Conservation (phyloP, 1,284 basidiomycete species). For the Sporisorium exsertum region DNA sequence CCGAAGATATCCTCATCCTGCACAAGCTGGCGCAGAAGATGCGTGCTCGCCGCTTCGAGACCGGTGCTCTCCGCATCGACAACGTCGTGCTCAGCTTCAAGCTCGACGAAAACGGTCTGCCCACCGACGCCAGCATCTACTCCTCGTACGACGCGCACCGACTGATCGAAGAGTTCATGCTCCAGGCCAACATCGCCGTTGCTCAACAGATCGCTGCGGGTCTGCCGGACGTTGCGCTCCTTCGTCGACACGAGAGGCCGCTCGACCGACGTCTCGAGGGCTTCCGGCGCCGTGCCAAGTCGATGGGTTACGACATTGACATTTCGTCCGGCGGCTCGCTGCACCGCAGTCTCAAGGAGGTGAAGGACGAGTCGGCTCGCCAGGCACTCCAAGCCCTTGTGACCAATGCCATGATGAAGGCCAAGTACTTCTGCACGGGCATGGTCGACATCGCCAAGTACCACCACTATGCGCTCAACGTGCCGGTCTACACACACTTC, state of each 20-base stretch:
- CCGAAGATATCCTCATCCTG: constrained; percentile 81
- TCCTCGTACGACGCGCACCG: constrained; percentile 80
- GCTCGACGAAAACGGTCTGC: constrained; percentile 84
- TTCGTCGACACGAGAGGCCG: constrained; percentile 92
- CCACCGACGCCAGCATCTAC: constrained; percentile 81
- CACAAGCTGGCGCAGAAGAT: constrained; percentile 77
- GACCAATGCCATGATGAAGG: constrained; percentile 87
- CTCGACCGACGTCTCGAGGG: constrained; percentile 76
- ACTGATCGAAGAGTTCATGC: constrained; percentile 96
- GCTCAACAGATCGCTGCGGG: constrained; percentile 93
- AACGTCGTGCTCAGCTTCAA: constrained; percentile 81
- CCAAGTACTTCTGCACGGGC: constrained; percentile 98
- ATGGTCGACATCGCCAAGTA: constrained; percentile 99
- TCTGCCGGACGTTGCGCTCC: constrained; percentile 91
- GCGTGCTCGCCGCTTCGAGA: constrained; percentile 80
- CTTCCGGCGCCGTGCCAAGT: constrained; percentile 72
- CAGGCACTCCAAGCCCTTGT: constrained; percentile 83
- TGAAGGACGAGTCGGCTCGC: constrained; percentile 75
- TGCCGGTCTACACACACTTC: constrained; percentile 96
- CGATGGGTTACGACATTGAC: constrained; percentile 84
- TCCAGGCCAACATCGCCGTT: constrained; percentile 88
- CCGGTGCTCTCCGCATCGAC: constrained; percentile 82
- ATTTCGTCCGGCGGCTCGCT: constrained; percentile 82
- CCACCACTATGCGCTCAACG: constrained; percentile 88
- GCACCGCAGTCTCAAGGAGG: constrained; percentile 82